Percentiles rank a stretch among this genome's conserved stretches.
phyloP scores from a whole-genome alignment of 176 grass and related monocot species.

The Urochloa ruziziensis region DNA sequence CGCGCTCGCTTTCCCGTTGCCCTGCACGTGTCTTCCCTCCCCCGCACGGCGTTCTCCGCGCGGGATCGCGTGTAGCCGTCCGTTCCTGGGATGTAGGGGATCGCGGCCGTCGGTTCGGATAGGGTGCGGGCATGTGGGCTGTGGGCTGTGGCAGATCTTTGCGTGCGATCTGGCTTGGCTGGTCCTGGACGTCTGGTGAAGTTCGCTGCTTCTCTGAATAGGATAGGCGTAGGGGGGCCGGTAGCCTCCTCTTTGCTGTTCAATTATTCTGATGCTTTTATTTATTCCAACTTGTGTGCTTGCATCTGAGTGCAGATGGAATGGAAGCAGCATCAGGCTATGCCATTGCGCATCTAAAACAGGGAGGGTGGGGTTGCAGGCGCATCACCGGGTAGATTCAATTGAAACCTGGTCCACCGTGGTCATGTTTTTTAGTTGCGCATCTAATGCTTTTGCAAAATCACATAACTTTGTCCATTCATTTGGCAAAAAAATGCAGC shows the following conservation, averaged over 20 bases:
- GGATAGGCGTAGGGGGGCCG: not conserved
- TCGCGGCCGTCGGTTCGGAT: not conserved
- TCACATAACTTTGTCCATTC: not conserved
- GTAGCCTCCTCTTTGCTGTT: not conserved
- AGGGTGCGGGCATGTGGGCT: too few relatives aligned
- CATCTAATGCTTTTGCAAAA: not conserved
- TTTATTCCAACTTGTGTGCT: conserved; percentile 1
- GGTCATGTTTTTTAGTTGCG: not conserved
- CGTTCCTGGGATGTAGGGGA: not conserved
- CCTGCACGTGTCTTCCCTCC: conserved; percentile 34
- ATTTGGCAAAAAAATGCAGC: not conserved
- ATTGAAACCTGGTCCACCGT: not conserved
- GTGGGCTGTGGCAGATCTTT: not conserved
- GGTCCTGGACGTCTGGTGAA: conserved; percentile 11
- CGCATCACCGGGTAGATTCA: not conserved
- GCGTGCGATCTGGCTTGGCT: not conserved
- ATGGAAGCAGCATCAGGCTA: not conserved
- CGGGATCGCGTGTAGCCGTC: not conserved
- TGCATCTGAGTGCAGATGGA: not conserved
- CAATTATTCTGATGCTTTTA: not conserved
- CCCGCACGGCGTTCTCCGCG: not conserved
- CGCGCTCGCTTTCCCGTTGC: conserved; percentile 27
- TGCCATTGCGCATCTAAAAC: not conserved
- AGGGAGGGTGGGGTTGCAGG: too few relatives aligned
- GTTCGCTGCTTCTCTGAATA: not conserved